Percentiles rank a stretch among this genome's conserved stretches.
These are phyloP conservation scores for Plasmodium inui DNA, from an alignment of 169 alveolate genomes.

Conservation along the genomic window DNA sequence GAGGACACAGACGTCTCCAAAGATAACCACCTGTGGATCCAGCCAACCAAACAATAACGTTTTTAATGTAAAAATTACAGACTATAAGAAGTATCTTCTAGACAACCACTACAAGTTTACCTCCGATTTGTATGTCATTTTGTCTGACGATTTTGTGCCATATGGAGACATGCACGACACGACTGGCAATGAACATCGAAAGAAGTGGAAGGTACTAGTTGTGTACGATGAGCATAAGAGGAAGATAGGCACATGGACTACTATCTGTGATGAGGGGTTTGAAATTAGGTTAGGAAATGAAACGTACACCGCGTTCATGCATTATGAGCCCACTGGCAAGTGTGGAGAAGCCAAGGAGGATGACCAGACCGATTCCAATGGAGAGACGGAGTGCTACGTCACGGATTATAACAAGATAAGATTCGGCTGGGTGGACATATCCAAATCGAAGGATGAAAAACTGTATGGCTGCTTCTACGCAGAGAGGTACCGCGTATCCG, in stretches of 20 bases:
- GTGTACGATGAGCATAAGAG: slow-evolving; percentile 68
- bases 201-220: slow-evolving; percentile 64
- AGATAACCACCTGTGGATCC: slow-evolving; percentile 63
- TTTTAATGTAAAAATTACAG: slow-evolving; percentile 41
- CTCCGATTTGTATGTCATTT: slow-evolving; percentile 23
- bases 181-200: slow-evolving; percentile 60
- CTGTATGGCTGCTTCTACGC: slow-evolving; percentile 47
- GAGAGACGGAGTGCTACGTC: slow-evolving; percentile 57
- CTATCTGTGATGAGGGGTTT: slow-evolving; percentile 67
- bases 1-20: slow-evolving; percentile 24
- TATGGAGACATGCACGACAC: slow-evolving; percentile 67
- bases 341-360: slow-evolving; percentile 29
- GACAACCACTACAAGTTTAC: slow-evolving; percentile 29
- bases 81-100: slow-evolving; percentile 31
- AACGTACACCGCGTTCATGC: slow-evolving; percentile 61
- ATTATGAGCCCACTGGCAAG: slow-evolving; percentile 58
- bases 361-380: slow-evolving; percentile 50
- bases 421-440: slow-evolving; percentile 64
- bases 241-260: slow-evolving; percentile 64
- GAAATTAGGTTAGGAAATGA: slow-evolving; percentile 64
- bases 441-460: not conserved
- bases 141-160: slow-evolving; percentile 49
- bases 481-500: not conserved
- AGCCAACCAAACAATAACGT: slow-evolving; percentile 60
- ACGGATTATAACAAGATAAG: slow-evolving; percentile 49